Evolutionary conservation across 768 basidiomycete species (phyloP).

Genomic region (Tubosaeta sp.): DNA sequence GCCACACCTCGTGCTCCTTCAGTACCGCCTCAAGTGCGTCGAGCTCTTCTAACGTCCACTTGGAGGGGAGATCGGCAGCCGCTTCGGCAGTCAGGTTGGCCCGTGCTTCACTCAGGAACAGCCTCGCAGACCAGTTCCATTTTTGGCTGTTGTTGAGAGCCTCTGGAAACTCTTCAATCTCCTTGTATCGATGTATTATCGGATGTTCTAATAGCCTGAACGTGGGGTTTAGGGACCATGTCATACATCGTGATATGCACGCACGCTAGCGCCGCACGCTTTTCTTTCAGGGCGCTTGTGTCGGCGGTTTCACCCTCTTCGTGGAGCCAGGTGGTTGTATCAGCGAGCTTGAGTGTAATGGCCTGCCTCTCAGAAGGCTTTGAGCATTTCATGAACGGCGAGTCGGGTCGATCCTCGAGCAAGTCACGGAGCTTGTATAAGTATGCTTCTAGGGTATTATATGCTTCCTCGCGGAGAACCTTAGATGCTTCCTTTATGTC

Average conservation of each 20-base stretch:
- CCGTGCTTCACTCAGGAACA: constrained; percentile 83
- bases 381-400: constrained; percentile 85
- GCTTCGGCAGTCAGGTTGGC: constrained; percentile 67
- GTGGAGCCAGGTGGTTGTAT: constrained; percentile 77
- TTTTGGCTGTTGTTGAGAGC: constrained; percentile 79
- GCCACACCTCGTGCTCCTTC: constrained; percentile 79
- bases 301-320: constrained; percentile 82
- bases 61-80: constrained; percentile 57
- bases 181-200: constrained; percentile 82
- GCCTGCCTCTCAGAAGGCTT: constrained; percentile 62
- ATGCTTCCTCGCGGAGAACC: constrained; percentile 78
- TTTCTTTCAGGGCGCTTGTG: constrained; percentile 67
- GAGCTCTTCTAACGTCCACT: constrained; percentile 86
- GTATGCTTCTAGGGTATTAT: constrained; percentile 88
- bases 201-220: constrained; percentile 72
- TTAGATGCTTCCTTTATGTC: constrained; percentile 76
- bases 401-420: constrained; percentile 57
- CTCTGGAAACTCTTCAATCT: constrained; percentile 81
- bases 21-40: constrained; percentile 72
- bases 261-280: constrained; percentile 80
- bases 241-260: constrained; percentile 22
- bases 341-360: constrained; percentile 65
- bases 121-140: constrained; percentile 81
- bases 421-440: constrained; percentile 89
- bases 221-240: constrained; percentile 4